Conservation (phyloP, 1,139 yeast genomes). For the Taphrina flavorubra region DNA sequence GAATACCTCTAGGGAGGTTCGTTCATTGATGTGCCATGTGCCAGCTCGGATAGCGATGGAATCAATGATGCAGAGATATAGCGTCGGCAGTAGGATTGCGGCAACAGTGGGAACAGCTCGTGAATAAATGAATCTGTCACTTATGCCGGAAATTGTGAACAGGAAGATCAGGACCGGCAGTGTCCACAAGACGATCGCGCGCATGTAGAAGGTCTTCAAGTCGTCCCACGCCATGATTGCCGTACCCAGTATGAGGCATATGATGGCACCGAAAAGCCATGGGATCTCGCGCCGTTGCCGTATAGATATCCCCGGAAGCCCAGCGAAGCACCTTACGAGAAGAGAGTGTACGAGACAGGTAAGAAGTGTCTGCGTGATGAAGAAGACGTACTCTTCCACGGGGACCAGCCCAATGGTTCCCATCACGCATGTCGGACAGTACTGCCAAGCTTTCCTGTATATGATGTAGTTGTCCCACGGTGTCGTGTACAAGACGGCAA, state of each 20-base stretch:
- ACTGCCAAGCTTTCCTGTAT: conserved; percentile 38
- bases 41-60: conserved; percentile 39
- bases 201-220: conserved; percentile 33
- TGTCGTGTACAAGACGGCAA: conserved; percentile 42
- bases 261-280: neutral
- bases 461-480: conserved; percentile 42
- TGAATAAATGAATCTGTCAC: conserved; percentile 14
- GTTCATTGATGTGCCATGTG: conserved; percentile 41
- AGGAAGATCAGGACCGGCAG: conserved; percentile 40
- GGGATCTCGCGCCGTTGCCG: conserved; percentile 6
- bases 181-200: conserved; percentile 38
- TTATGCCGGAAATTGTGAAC: conserved; percentile 24
- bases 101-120: conserved; percentile 15
- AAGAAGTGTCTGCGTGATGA: conserved; percentile 37
- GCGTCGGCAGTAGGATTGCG: conserved; percentile 26
- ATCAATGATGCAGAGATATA: conserved; percentile 38
- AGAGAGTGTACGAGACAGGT: conserved; percentile 32
- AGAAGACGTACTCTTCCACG: conserved; percentile 40
- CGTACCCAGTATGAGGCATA: neutral
- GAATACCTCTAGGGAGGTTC: conserved; percentile 17
- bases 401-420: conserved; percentile 40
- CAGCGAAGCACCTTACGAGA: conserved; percentile 21
- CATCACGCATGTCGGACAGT: conserved; percentile 39
- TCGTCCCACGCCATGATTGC: conserved; percentile 7
- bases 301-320: conserved; percentile 27